A percentile compares a stretch with the other conserved stretches of the same genome.
Conservation (phyloP, 257 asterid genomes). For the Handroanthus guayacan region DNA sequence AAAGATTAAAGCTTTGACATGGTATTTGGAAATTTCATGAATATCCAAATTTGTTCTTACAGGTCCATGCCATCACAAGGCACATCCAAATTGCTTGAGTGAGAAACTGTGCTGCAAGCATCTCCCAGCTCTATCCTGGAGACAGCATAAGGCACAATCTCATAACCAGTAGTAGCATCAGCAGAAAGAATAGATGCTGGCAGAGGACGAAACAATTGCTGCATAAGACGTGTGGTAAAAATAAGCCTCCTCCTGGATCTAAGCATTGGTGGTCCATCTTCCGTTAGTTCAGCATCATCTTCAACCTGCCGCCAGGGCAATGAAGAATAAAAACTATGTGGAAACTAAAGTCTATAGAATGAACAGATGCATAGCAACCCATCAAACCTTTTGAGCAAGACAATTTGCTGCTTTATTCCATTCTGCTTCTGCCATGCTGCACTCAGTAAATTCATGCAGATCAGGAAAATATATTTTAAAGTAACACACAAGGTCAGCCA, state of each 20-base stretch:
- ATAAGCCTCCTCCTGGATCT: conserved; percentile 69
- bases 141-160: conserved; percentile 50
- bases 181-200: conserved; percentile 51
- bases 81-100: conserved; percentile 36
- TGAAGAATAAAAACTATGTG: neutral
- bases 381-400: conserved; percentile 57
- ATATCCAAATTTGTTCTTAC: conserved; percentile 48
- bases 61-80: conserved; percentile 40
- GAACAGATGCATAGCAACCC: conserved; percentile 25
- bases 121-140: conserved; percentile 67
- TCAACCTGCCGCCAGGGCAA: conserved; percentile 51
- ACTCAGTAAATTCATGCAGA: conserved; percentile 25
- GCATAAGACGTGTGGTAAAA: conserved; percentile 71
- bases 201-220: conserved; percentile 63
- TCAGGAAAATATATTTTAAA: conserved; percentile 32
- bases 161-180: conserved; percentile 49
- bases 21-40: conserved; percentile 19
- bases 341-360: neutral
- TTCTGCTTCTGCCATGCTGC: conserved; percentile 59
- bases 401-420: conserved; percentile 65
- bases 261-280: conserved; percentile 51
- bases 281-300: conserved; percentile 50
- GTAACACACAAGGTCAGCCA: neutral
- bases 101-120: conserved; percentile 57
- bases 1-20: conserved; percentile 15